Base-by-base conservation (phyloP, 768 basidiomycete genomes). In the Floccularia luteovirens region DNA sequence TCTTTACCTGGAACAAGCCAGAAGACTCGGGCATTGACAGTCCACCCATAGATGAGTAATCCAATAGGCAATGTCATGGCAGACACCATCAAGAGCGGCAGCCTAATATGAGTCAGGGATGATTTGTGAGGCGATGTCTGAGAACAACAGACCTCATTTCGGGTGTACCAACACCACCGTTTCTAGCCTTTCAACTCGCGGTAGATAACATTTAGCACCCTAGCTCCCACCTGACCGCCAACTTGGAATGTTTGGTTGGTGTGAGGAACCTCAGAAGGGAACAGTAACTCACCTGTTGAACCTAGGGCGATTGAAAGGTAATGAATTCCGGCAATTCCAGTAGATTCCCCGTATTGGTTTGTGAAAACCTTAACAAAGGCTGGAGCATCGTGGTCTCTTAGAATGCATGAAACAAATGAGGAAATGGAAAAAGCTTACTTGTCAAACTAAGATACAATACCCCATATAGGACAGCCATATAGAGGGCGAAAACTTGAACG, bases 221-320 rank as follows among this genome's bases (percentile, higher is more conserved):
- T 56, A 2, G 74, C 70, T 31, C 71, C 39, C 51, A 48, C 24
- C 61, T 66, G 34, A 58, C 74, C 52, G 53, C 72, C 43, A 59
- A 47, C 57, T 63, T 24, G 24, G 30, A 25, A 24, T 19, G 21
- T 14, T 40, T 24, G 25, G 24, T 14, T 36, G 28, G 12, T 5
- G 8, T 13, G 32, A 31, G n/a, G 27, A 14, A 14, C 27, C 27
- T 8, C 27, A 14, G 27, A 30, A 10, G 8, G 27, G 14, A 30
- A 8, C 27, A 30, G 27, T 8, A 48, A 16, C 74, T 67, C 22
- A 79, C 47, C 16, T 3, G 61, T 60, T 35, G 61, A 61, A 13
- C 80, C 80, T 5, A 80, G 36, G 0, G 76, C 78, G 35, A 82
- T 67, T 1, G 79, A 66, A 36, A 82, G 56, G 48, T 82, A 84